A percentile compares a stretch with the other conserved stretches of the same genome.
These are phyloP conservation scores for Boletus rubroflammeus DNA, from an alignment of 768 basidiomycete genomes.

Conservation along the genomic window DNA sequence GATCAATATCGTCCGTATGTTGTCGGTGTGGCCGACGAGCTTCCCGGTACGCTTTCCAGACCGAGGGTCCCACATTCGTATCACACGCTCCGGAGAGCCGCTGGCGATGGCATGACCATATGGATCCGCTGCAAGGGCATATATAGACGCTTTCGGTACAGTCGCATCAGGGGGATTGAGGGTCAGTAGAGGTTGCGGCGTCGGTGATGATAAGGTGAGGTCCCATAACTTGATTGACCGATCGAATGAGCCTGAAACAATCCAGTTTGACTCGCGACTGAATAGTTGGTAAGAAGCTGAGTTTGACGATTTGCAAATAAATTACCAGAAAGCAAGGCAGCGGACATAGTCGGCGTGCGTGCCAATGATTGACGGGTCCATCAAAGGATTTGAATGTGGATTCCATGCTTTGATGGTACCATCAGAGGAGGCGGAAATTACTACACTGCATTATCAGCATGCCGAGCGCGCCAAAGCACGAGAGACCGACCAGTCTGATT, in stretches of 20 bases:
- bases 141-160: constrained; percentile 67
- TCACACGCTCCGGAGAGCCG: constrained; percentile 87
- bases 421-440: constrained; percentile 93
- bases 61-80: constrained; percentile 92
- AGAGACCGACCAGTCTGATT: constrained; percentile 73
- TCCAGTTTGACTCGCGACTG: constrained; percentile 80
- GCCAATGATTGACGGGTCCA: constrained; percentile 67
- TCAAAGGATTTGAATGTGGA: constrained; percentile 61
- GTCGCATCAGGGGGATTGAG: constrained; percentile 64
- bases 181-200: constrained; percentile 55
- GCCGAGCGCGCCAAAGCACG: neutral
- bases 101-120: constrained; percentile 80
- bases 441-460: constrained; percentile 33
- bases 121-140: constrained; percentile 76
- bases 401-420: constrained; percentile 93
- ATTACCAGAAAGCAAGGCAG: constrained; percentile 68
- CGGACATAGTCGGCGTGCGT: constrained; percentile 84
- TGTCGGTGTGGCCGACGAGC: constrained; percentile 95
- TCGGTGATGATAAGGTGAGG: constrained; percentile 43
- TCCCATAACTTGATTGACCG: constrained; percentile 95
- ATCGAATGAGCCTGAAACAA: constrained; percentile 94
- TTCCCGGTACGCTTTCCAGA: constrained; percentile 77
- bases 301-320: constrained; percentile 1
- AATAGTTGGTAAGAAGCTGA: constrained; percentile 10
- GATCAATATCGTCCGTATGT: constrained; percentile 85